A percentile compares a stretch with the other conserved stretches of the same genome.
Evolutionary conservation across 495 filamentous ascomycete genomes (phyloP).

Genomic region (Chlorociboria aeruginascens): DNA sequence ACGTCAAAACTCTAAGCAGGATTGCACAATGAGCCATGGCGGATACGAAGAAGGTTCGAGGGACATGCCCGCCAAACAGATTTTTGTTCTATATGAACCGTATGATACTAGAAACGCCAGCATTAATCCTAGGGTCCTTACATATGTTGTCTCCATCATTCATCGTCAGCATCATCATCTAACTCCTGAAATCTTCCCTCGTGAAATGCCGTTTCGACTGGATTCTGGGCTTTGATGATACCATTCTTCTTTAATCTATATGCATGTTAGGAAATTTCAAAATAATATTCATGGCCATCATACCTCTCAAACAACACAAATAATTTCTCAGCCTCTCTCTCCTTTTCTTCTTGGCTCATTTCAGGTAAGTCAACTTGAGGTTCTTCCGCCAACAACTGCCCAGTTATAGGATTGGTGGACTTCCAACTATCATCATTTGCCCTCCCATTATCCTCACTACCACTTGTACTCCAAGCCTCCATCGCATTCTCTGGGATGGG

Average conservation of each 20-base stretch:
- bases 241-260: conserved; percentile 72
- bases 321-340: conserved; percentile 81
- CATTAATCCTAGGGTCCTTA: background rate
- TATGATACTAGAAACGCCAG: too few relatives aligned
- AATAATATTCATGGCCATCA: conserved; percentile 10
- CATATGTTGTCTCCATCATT: background rate
- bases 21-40: too few relatives aligned
- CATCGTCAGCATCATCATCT: conserved; percentile 28
- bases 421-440: conserved; percentile 22
- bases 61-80: too few relatives aligned
- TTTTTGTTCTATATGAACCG: too few relatives aligned
- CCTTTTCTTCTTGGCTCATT: conserved; percentile 89
- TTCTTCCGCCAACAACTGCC: conserved; percentile 68
- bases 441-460: conserved; percentile 11
- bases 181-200: conserved; percentile 75
- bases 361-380: conserved; percentile 39
- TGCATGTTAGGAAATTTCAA: conserved; percentile 7
- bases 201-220: conserved; percentile 60
- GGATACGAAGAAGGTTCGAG: too few relatives aligned
- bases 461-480: conserved; percentile 40
- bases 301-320: conserved; percentile 94
- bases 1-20: too few relatives aligned
- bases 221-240: conserved; percentile 74
- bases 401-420: conserved; percentile 74
- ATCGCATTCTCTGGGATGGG: conserved; percentile 55